Base-by-base conservation (phyloP, 2,329 filamentous ascomycete genomes). In the Monilinia laxa region DNA sequence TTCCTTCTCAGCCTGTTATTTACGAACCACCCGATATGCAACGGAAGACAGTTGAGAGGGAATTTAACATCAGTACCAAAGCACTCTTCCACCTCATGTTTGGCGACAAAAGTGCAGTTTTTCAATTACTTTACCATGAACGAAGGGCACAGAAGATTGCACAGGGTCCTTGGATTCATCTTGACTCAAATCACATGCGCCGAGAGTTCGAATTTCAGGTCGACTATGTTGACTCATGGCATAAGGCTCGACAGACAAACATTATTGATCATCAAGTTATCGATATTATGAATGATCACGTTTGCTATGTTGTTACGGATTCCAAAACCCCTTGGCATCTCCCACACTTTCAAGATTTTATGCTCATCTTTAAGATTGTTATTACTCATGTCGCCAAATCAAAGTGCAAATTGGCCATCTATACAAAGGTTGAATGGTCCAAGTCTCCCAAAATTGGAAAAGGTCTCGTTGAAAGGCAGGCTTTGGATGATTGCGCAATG, bases 61-160 rank as follows among this genome's bases (percentile, higher is more conserved):
- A 92, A 71, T 97, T 96, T 76, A 90, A 96, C 71, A 89, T 98
- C 68, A 96, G 92, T 70, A 90, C 95, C 57, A 98, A 99, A 78
- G 92, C 92, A 0, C 87, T 97, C 67, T 99, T 98, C 77, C 94
- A 98, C 75, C 91, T 98, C 20, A 84, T 99, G 62, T 99, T 98
- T 78, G 95, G 95, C 49, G 95, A 99, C 78, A 96, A 94, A 79
- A 96, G 92, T 76, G 92, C 93, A 45, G 89, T 98, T 51, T 99
- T 97, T 79, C 65, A 65, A 45, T n/a, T 54, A 18, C 58, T 68
- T 38, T 65, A 68, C n/a, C 66, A 66, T 76, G 92, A 96, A 76
- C 85, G 91, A 62, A 85, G 88, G 73, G 92, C 91, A 18, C 86
- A 89, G 76, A 87, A 89, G 69, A 93, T 97, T 69, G 87, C 90